phyloP scores from a whole-genome alignment of 495 filamentous ascomycete species.

The Daldinia vernicosa region DNA sequence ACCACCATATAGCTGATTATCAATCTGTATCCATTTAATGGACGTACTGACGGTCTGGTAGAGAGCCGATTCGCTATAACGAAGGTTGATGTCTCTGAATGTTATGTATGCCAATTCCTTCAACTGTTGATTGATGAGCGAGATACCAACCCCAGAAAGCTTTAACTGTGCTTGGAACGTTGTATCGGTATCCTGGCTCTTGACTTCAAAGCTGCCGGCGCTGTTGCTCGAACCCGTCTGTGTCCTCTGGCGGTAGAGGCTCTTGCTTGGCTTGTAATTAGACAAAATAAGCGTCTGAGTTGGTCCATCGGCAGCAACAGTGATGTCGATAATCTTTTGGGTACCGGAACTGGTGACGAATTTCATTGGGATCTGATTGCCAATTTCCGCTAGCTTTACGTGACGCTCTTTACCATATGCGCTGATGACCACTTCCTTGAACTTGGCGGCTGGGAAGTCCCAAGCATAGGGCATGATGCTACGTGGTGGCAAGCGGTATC shows the following conservation, averaged over 20 bases:
- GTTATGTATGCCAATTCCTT: slow-evolving; percentile 95
- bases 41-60: slow-evolving; percentile 90
- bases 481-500: slow-evolving; percentile 90
- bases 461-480: slow-evolving; percentile 99
- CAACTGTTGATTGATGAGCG: slow-evolving; percentile 89
- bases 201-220: slow-evolving; percentile 84
- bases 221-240: slow-evolving; percentile 63
- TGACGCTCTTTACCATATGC: slow-evolving; percentile 83
- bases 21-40: slow-evolving; percentile 98
- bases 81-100: slow-evolving; percentile 89
- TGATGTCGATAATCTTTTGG: slow-evolving; percentile 91
- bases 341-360: slow-evolving; percentile 65
- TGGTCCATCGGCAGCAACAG: slow-evolving; percentile 91
- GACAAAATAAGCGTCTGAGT: slow-evolving; percentile 93
- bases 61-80: slow-evolving; percentile 87
- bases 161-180: slow-evolving; percentile 89
- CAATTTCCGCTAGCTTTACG: slow-evolving; percentile 94
- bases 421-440: slow-evolving; percentile 86
- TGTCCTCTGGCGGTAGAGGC: slow-evolving; percentile 89
- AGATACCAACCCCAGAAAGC: slow-evolving; percentile 91
- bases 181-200: slow-evolving; percentile 83
- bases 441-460: slow-evolving; percentile 98
- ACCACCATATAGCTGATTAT: slow-evolving; percentile 97
- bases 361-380: slow-evolving; percentile 91
- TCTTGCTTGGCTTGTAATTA: slow-evolving; percentile 94